Evolutionary conservation across 2,329 filamentous ascomycete species (phyloP), one percentile per base, ranked within the genome.

Genomic region (Elsinoe arachidis): DNA sequence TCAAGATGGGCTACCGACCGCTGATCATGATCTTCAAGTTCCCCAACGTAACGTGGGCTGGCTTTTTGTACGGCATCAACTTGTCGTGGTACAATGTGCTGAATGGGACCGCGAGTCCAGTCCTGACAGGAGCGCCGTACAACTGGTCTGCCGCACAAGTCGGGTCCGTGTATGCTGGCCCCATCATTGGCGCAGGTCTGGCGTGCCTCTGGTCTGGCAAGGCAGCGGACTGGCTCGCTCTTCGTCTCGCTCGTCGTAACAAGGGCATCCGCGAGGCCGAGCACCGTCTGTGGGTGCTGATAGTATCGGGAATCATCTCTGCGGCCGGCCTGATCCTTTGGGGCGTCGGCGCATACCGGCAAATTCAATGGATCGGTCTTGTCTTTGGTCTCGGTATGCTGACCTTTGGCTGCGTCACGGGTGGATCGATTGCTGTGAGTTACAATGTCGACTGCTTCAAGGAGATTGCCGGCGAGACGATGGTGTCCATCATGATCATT

Each of bases 371-470:
- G 56, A 47, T 47, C 34, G 63, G 63, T 9, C 57, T 69, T 10
- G 59, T 64, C 6, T 67, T 72, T 26, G 67, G 70, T 4, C 61
- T 70, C 15, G 66, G 59, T 10, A 62, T 69, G 46, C 57, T 68
- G 12, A 61, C 62, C 11, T 66, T 69, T 56, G 67, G 64, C 15
- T 70, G 69, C 56, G 68, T 70, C 1, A 67, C 65, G 17, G 72
- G 71, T 1, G 65, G 72, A 17, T 70, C 73, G 0, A 75, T 76
- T 35, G 65, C 66, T 5, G 70, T 75, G 34, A 71, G 73, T 1
- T 77, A 77, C 55, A 72, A 73, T 2, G 70, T 76, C 49, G 74
- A 76, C 57, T 74, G 71, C 63, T 76, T 76, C 67, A 76, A 75
- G 60, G 72, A 73, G 2, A 72, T 76, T 30, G 71, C 72, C 1